Evolutionary conservation across 1,284 basidiomycete genomes (phyloP).

Genomic region (Puccinia sorghi): DNA sequence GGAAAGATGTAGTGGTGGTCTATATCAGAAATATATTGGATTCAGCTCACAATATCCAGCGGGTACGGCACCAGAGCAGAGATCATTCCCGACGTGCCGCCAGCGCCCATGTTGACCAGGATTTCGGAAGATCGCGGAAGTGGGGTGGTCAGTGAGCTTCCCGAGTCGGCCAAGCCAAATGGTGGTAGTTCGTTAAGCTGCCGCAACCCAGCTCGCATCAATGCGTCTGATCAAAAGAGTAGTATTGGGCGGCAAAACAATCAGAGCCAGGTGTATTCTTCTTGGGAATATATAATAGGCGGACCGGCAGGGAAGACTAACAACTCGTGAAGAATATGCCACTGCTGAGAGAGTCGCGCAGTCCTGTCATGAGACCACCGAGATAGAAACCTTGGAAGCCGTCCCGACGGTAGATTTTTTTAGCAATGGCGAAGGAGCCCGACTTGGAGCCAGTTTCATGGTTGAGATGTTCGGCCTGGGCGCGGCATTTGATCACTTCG

Average conservation of each 20-base stretch:
- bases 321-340: conserved; percentile 56
- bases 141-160: conserved; percentile 6
- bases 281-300: too few relatives aligned
- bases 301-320: conserved; percentile 23
- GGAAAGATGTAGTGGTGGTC: neutral
- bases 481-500: conserved; percentile 57
- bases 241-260: neutral
- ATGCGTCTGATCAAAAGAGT: conserved; percentile 15
- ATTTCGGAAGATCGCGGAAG: conserved; percentile 53
- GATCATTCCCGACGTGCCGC: conserved; percentile 54
- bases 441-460: conserved; percentile 52
- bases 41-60: conserved; percentile 49
- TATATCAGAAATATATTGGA: neutral
- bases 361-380: conserved; percentile 56
- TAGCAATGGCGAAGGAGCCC: conserved; percentile 54
- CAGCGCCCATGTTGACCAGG: conserved; percentile 53
- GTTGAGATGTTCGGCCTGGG: conserved; percentile 54
- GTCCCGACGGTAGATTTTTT: conserved; percentile 54
- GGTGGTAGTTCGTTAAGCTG: neutral
- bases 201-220: conserved; percentile 20
- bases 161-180: conserved; percentile 24
- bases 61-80: conserved; percentile 56
- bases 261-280: too few relatives aligned
- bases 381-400: conserved; percentile 56
- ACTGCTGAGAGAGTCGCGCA: conserved; percentile 55